Conservation (phyloP, 2,329 filamentous ascomycete species). For the Hyphodiscus sp. region DNA sequence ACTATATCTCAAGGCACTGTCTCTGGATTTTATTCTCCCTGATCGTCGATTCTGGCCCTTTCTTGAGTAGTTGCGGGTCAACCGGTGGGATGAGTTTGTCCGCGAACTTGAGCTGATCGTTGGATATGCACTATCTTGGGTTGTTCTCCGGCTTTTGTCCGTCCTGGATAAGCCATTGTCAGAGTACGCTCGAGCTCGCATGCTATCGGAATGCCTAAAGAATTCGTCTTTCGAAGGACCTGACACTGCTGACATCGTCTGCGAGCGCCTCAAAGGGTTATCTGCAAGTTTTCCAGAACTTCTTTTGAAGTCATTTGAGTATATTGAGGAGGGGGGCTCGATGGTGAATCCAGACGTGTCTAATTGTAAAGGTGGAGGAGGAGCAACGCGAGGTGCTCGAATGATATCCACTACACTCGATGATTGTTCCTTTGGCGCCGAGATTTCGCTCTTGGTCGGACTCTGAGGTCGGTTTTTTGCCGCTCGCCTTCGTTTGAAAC, state of each 20-base stretch:
- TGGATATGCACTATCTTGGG: constrained; percentile 18
- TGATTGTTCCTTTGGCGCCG: constrained; percentile 17
- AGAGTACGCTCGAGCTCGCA: constrained; percentile 18
- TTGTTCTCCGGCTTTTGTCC: constrained; percentile 23
- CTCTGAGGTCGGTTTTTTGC: constrained; percentile 4
- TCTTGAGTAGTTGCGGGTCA: constrained; percentile 23
- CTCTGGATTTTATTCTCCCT: constrained; percentile 9
- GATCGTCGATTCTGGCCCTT: constrained; percentile 23
- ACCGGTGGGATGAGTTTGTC: constrained; percentile 14
- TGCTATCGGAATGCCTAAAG: constrained; percentile 9
- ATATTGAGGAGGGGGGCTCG: background rate
- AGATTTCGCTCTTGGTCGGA: constrained; percentile 20
- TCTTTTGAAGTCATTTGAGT: constrained; percentile 7
- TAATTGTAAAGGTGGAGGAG: constrained; percentile 17
- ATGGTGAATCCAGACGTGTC: constrained; percentile 20
- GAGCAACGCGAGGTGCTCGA: constrained; percentile 8
- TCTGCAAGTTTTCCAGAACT: constrained; percentile 1
- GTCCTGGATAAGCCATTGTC: constrained; percentile 21
- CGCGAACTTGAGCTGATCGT: constrained; percentile 9
- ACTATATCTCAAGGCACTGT: constrained; percentile 10
- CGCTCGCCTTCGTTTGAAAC: constrained; percentile 9
- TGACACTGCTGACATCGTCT: constrained; percentile 11
- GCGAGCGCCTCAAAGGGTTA: constrained; percentile 12
- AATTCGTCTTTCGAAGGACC: constrained; percentile 8
- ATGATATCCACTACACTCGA: constrained; percentile 11